Evolutionary conservation across 1,284 basidiomycete genomes (phyloP).

Genomic region (Hymenochaete sp.): DNA sequence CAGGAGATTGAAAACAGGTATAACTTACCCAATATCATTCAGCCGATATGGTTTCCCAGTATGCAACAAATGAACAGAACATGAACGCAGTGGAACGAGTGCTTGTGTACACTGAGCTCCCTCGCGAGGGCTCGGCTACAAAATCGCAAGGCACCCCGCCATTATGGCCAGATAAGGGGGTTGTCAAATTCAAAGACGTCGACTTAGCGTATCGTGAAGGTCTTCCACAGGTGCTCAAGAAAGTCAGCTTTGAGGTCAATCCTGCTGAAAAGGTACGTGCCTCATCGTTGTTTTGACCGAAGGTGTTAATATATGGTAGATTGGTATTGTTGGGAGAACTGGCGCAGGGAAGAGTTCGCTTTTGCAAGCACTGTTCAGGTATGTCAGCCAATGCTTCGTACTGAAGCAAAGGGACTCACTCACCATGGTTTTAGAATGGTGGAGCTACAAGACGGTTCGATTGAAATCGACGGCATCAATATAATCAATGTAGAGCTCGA

Average conservation of each 20-base stretch:
- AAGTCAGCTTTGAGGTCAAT: constrained; percentile 51
- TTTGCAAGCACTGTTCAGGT: constrained; percentile 66
- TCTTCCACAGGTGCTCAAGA: constrained; percentile 65
- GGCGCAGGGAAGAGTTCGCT: constrained; percentile 75
- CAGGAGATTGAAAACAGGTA: no score
- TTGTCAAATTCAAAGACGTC: constrained; percentile 55
- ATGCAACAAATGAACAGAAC: constrained; percentile 56
- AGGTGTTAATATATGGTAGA: constrained; percentile 34
- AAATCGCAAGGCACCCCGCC: constrained; percentile 44
- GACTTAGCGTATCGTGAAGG: constrained; percentile 61
- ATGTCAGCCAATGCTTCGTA: constrained; percentile 6
- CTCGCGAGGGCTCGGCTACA: constrained; percentile 36
- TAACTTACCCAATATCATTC: no score
- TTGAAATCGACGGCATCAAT: constrained; percentile 66
- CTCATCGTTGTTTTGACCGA: no score
- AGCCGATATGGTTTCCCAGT: constrained; percentile 51
- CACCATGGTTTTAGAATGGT: constrained; percentile 44
- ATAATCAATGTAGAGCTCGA: constrained; percentile 49
- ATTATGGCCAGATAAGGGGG: no score
- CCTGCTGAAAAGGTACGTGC: constrained; percentile 73
- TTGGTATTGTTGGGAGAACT: constrained; percentile 71
- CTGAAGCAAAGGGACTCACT: neutral
- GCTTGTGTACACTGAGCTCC: constrained; percentile 48
- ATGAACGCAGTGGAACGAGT: constrained; percentile 69
- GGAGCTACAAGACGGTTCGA: constrained; percentile 51